Evolutionary conservation across 2,329 filamentous ascomycete species (phyloP), one percentile per base, ranked within the genome.

Genomic region (Ophiosphaerella herpotricha): DNA sequence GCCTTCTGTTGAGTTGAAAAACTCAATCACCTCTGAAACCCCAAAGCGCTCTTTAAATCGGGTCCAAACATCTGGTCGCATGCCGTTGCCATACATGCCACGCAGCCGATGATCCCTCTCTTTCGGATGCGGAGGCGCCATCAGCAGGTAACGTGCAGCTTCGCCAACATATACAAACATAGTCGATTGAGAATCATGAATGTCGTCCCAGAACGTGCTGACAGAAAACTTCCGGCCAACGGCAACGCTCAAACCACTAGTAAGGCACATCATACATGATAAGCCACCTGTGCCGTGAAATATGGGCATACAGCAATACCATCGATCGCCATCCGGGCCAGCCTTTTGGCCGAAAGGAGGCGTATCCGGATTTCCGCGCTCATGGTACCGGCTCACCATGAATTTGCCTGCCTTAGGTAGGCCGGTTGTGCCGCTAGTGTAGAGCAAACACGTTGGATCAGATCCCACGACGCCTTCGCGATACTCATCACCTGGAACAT

Each of bases 91-190:
- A 61, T 80, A 85, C 73, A 86, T 85, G 24, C 75, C 74, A 47
- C 79, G 79, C 7, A 87, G 75, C n/a, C 72, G 70, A 68, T 88
- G 85, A 4, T 79, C 73, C 48, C 74, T 77, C 66, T 88, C 85
- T 7, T 82, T 78, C 0, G 84, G 78, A 9, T 82, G 82, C 0
- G 82, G 80, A 2, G 88, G 86, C 1, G 83, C 82, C 2, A 87
- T 85, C 3, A 91, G 79, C 0, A 91, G 76, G 58, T 91, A 91
- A 0, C 89, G 80, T 13, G 88, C 82, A 0, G 86, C 89, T 68
- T 91, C 89, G 58, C 89, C 89, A 1, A 92, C 88, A 61, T 91
- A 91, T 8, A 88, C 82, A 63, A 91, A 88, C 63, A 83, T 81
- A 0, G 87, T 90, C 0, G 88, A 81, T 8, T 82, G 73, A 0